phyloP scores from a whole-genome alignment of 192 early-diverging fungal genomes.

The Powellomyces hirtus region DNA sequence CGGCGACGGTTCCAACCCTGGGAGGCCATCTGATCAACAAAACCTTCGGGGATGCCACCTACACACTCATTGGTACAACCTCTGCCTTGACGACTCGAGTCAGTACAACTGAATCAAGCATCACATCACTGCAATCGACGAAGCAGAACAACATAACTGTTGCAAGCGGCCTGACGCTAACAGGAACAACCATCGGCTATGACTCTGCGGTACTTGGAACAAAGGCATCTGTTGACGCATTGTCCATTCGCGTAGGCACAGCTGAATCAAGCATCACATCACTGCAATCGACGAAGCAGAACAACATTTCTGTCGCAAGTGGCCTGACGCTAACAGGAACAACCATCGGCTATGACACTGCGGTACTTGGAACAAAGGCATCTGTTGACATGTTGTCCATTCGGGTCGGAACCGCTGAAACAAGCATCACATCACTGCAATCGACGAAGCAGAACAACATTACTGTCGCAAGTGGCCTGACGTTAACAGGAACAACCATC shows the following conservation, averaged over 20 bases:
- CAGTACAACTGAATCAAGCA: not conserved
- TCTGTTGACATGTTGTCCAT: not conserved
- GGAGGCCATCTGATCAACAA: not conserved
- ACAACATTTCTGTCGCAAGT: not conserved
- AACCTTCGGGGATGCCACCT: not conserved
- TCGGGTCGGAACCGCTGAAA: not conserved
- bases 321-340: not conserved
- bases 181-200: too few relatives aligned
- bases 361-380: not conserved
- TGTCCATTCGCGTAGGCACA: too few relatives aligned
- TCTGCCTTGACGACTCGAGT: not conserved
- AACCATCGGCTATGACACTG: not conserved
- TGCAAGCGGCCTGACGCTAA: too few relatives aligned
- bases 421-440: not conserved
- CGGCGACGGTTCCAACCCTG: not conserved
- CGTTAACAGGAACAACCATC: not conserved
- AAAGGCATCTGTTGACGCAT: too few relatives aligned
- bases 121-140: not conserved
- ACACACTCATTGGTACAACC: not conserved
- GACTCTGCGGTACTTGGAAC: too few relatives aligned
- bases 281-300: not conserved
- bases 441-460: not conserved
- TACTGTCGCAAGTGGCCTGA: not conserved
- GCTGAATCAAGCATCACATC: not conserved
- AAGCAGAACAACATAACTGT: too few relatives aligned